Evolutionary conservation across 306 rosid species (phyloP), one percentile per base, ranked within the genome.

Genomic region (Acacia crassicarpa): DNA sequence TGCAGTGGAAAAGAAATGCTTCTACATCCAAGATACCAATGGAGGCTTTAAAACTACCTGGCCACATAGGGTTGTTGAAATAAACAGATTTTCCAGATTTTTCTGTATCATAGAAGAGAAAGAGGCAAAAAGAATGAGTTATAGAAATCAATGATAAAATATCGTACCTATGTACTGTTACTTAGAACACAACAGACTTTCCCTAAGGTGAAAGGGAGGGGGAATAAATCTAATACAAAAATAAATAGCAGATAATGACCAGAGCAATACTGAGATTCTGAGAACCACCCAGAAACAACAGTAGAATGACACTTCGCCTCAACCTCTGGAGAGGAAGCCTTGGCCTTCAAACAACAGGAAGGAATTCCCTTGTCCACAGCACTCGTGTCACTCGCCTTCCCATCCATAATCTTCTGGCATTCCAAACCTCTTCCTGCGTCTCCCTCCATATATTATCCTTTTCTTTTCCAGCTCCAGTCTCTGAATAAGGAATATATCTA

Each of bases 61-160:
- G 97, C 98, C 99, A 96, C 99, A 96, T 92, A 6, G 98, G 99
- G 81, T 93, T 96, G 98, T 96, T 93, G 90, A 92, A 96, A 88
- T 91, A 96, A 75, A 79, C 82, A 41, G 5, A 53, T 79, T 87
- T 88, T 68, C 75, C 68, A 73, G 81, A 83, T 54, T 91, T 89
- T 74, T 81, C 99, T 95, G 91, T 74, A 63, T 78, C 8, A 78
- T 59, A 76, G n/a, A 65, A 82, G 73, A 35, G 9, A 45, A 71
- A 33, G 66, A 71, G 23, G 66, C 63, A 62, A 32, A 35, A 45
- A 62, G 33, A 78, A 72, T 81, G 15, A 51, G 67, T 73, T 25
- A 71, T 25, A 58, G 32, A 56, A 19, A 68, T 6, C 23, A n/a
- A 62, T 17, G 38, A 25, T 53, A 35, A 74, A 16, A 33, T 10